phyloP scores from a whole-genome alignment of 2,329 filamentous ascomycete genomes.

The Cladophialophora bantiana region DNA sequence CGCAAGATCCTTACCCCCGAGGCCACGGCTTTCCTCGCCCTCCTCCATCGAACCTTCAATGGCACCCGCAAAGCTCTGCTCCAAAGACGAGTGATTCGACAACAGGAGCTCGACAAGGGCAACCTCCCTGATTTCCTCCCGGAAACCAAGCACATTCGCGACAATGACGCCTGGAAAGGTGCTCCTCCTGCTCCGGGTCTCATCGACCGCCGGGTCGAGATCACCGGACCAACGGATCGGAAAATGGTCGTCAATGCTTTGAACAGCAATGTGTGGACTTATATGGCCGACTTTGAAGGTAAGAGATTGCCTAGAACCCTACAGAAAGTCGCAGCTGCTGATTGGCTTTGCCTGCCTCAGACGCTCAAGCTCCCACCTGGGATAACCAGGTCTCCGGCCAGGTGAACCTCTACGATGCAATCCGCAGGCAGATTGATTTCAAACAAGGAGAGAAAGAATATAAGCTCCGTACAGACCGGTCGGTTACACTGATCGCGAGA shows the following conservation, averaged over 20 bases:
- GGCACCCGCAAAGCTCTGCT: conserved; percentile 84
- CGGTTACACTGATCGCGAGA: conserved; percentile 91
- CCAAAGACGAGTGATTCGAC: conserved; percentile 82
- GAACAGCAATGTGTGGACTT: conserved; percentile 96
- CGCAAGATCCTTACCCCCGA: conserved; percentile 91
- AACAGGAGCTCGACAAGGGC: conserved; percentile 92
- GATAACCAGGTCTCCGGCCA: conserved; percentile 99
- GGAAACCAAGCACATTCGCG: conserved; percentile 93
- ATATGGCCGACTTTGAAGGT: conserved; percentile 99
- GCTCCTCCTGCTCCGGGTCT: conserved; percentile 90
- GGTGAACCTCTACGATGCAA: conserved; percentile 95
- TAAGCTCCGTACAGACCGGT: conserved; percentile 91
- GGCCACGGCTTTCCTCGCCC: conserved; percentile 87
- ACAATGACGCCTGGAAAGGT: conserved; percentile 92
- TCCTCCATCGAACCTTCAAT: conserved; percentile 96
- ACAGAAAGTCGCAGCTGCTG: conserved; percentile 7
- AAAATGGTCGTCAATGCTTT: conserved; percentile 99
- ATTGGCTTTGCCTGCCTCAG: conserved; percentile 54
- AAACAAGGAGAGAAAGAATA: conserved; percentile 95
- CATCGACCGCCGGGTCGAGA: conserved; percentile 92
- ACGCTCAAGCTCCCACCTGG: conserved; percentile 96
- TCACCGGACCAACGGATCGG: conserved; percentile 93
- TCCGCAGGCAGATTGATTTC: conserved; percentile 93
- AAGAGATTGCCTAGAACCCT: conserved; percentile 45
- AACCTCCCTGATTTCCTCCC: conserved; percentile 90